Evolutionary conservation across 257 asterid species (phyloP).

Genomic region (Mitragyna speciosa): DNA sequence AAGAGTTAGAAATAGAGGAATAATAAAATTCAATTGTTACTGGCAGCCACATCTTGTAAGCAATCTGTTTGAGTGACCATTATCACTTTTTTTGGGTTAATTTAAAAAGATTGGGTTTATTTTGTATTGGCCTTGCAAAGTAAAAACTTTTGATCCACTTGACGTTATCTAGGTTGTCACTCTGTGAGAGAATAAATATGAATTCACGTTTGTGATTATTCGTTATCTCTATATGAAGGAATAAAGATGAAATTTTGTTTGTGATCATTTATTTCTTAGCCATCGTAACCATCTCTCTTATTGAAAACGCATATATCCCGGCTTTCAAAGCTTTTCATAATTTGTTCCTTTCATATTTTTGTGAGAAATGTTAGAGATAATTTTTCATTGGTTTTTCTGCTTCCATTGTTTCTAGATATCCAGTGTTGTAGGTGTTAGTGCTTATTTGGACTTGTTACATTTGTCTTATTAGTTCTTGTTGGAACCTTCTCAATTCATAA

Average conservation of each 20-base stretch:
- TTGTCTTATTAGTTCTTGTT: not conserved
- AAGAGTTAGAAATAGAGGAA: no score
- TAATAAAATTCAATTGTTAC: no score
- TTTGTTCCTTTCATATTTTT: not conserved
- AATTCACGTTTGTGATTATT: no score
- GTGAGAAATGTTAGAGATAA: not conserved
- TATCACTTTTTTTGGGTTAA: no score
- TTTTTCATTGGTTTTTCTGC: not conserved
- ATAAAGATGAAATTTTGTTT: no score
- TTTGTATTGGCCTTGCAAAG: not conserved
- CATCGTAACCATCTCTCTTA: not conserved
- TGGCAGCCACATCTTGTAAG: not conserved
- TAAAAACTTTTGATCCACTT: not conserved
- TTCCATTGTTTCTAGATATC: not conserved
- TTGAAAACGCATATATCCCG: not conserved
- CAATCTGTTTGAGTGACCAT: no score
- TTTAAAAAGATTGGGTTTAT: no score
- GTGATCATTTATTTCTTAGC: no score
- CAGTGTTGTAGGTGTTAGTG: not conserved
- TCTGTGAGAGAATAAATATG: not conserved
- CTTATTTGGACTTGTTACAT: not conserved
- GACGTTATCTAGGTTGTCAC: not conserved
- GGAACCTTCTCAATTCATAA: slow-evolving; percentile 7
- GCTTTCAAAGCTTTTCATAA: no score
- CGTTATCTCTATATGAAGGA: no score